A percentile compares a stretch with the other conserved stretches of the same genome.
These are phyloP conservation scores for Takashimella tepidaria DNA, from an alignment of 1,284 basidiomycete genomes.

Conservation along the genomic window DNA sequence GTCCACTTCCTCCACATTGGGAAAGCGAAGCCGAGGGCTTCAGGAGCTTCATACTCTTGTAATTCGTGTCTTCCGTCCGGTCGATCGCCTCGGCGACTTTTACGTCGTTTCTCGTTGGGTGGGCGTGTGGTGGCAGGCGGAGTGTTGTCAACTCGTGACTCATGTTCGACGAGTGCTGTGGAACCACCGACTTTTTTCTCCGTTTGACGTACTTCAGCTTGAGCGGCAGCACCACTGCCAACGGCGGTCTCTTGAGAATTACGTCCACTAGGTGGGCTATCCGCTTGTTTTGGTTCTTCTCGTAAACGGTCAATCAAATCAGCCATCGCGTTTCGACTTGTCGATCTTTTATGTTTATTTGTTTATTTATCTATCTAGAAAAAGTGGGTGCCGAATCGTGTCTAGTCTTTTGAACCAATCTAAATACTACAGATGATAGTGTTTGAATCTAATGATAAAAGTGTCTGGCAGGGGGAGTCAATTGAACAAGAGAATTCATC, in stretches of 20 bases:
- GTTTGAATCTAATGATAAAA: no score
- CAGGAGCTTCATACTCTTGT: constrained; percentile 36
- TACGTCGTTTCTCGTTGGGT: neutral
- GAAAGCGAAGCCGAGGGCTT: constrained; percentile 32
- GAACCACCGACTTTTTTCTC: neutral
- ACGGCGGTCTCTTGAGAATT: neutral
- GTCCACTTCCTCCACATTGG: constrained; percentile 44
- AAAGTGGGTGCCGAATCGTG: no score
- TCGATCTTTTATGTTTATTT: no score
- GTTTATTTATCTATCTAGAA: no score
- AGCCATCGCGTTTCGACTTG: neutral
- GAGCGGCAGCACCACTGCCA: neutral
- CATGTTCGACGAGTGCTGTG: neutral
- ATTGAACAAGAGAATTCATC: no score
- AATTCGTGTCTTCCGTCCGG: constrained; percentile 40
- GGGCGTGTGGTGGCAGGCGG: neutral
- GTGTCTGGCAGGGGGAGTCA: no score
- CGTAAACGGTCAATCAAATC: neutral
- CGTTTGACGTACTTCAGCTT: neutral
- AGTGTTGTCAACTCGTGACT: neutral
- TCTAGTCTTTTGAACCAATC: no score
- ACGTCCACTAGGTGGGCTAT: neutral
- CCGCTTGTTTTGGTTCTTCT: neutral
- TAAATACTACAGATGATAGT: no score
- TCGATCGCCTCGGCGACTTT: neutral